Base-by-base conservation (phyloP, 1,139 yeast genomes). In the Saccharomyces hybrid region DNA sequence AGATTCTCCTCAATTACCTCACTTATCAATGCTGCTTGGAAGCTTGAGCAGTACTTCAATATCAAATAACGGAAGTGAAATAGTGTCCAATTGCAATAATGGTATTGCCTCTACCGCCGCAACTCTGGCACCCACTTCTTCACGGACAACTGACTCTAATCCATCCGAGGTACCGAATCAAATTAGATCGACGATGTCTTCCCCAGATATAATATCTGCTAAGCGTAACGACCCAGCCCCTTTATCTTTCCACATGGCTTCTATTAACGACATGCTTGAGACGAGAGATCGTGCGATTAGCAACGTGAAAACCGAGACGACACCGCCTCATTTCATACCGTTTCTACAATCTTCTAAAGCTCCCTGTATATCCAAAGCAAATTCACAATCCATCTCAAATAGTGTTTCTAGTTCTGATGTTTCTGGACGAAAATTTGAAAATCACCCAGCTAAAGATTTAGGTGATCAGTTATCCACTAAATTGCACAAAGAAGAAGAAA, bases 401-500 rank as follows among this genome's bases (percentile, higher is more conserved):
- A n/a, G 44, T 5, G 13, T 20, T 38, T 38, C 6, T 13, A 38
- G 26, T 7, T 38, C 25, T 3, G 44, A 38, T 38, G 44, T 16
- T 13, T 16, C 44, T 9, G 44, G 16, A 9, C 26, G 23, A 9
- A 38, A 38, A 8, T 6, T 20, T 20, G n/a, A 3, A 2, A 23
- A 26, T 11, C 44, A 38, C 9, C 11, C 44, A 38, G 20, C 11
- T 20, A 20, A 38, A 11, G 13, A 7, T 13, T 20, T 38, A 38
- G n/a, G 11, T 5, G 26, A 20, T 16, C 44, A 7, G 9, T 38
- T 38, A 20, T 38, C 44, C 25, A 13, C 34, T 9, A 54, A 52
- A 5, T 47, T 65, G 41, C 59, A 57, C 55, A 61, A 61, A 57
- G 66, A 66, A 46, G 80, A 77, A 60, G 84, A 79, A 60, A 71